A percentile compares a stretch with the other conserved stretches of the same genome.
These are phyloP conservation scores for Mimosa pudica DNA, from an alignment of 306 rosid genomes.

Conservation along the genomic window DNA sequence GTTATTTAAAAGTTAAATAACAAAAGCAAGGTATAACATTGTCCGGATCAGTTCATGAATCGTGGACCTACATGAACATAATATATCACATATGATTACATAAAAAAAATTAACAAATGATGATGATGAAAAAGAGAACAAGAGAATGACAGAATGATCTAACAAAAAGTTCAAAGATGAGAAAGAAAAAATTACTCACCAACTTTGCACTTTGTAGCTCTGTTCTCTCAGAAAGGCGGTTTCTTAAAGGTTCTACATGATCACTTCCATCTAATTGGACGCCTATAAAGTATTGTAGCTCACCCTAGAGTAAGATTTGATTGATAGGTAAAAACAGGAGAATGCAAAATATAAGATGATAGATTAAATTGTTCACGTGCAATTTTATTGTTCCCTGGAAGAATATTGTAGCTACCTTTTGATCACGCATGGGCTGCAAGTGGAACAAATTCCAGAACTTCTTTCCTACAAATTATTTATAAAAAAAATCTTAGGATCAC, in stretches of 20 bases:
- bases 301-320: conserved; percentile 59
- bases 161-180: background rate
- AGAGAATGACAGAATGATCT: background rate
- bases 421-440: conserved; percentile 96
- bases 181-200: conserved; percentile 45
- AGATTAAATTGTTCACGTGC: conserved; percentile 14
- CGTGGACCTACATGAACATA: background rate
- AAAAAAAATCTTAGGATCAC: conserved; percentile 28
- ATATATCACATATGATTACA: background rate
- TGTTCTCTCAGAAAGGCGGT: conserved; percentile 62
- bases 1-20: conserved; percentile 13
- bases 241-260: conserved; percentile 71
- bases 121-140: background rate
- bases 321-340: conserved; percentile 12
- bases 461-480: conserved; percentile 58
- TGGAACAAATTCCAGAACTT: conserved; percentile 95
- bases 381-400: conserved; percentile 20
- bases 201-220: conserved; percentile 68
- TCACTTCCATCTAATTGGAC: conserved; percentile 93
- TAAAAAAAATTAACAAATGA: background rate
- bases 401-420: conserved; percentile 56
- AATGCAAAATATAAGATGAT: conserved; percentile 1
- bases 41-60: conserved; percentile 7
- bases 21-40: conserved; percentile 2
- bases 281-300: conserved; percentile 96